Conservation (phyloP, 345 rosid species). For the Salix exigua region DNA sequence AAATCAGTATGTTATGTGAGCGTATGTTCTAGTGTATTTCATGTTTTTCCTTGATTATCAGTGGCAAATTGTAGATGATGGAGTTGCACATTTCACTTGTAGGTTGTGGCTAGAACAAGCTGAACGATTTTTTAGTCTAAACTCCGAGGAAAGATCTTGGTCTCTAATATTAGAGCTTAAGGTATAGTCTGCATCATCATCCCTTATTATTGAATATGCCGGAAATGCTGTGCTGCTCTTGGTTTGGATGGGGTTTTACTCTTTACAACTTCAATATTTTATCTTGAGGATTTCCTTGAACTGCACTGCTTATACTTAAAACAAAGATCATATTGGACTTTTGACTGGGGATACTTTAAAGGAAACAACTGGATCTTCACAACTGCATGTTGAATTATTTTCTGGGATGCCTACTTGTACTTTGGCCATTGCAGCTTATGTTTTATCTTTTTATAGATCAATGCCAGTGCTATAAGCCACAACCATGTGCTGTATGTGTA, state of each 20-base stretch:
- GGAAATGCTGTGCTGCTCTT: neutral
- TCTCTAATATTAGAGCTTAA: slow-evolving; percentile 45
- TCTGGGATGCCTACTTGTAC: no score
- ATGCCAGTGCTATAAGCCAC: neutral
- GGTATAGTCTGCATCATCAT: slow-evolving; percentile 30
- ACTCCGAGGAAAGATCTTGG: slow-evolving; percentile 38
- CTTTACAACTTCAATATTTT: neutral
- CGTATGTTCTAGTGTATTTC: neutral
- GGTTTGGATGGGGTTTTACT: neutral
- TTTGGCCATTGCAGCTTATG: neutral
- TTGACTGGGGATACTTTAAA: neutral
- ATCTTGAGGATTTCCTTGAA: neutral
- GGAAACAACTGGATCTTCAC: no score
- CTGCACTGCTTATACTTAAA: neutral
- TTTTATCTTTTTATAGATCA: neutral
- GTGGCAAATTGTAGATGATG: slow-evolving; percentile 8
- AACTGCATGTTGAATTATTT: no score
- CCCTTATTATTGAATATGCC: neutral
- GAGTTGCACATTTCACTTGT: slow-evolving; percentile 8
- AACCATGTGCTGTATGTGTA: neutral
- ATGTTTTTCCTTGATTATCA: slow-evolving; percentile 2
- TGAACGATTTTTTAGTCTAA: slow-evolving; percentile 33
- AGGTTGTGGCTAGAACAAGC: slow-evolving; percentile 67
- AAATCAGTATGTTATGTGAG: neutral
- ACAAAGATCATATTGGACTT: neutral